Conservation (phyloP, 108 stramenopile genomes). For the Skeletonema menzelii region DNA sequence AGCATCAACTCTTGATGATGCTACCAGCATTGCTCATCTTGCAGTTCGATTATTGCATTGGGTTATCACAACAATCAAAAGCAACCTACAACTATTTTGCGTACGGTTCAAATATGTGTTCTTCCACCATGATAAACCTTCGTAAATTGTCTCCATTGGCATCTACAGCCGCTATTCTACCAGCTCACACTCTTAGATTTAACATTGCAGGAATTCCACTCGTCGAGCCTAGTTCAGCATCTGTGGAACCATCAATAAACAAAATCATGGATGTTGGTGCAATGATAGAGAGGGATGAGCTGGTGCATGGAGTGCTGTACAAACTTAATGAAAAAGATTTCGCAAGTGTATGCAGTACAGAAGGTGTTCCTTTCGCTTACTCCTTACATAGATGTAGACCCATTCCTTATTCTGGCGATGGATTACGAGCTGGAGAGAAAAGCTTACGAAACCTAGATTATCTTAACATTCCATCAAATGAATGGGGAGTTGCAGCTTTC, state of each 20-base stretch:
- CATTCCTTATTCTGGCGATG: slow-evolving; percentile 63
- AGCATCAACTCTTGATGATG: neutral
- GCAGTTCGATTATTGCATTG: neutral
- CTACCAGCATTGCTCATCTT: neutral
- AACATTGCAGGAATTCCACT: slow-evolving; percentile 46
- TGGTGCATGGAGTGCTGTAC: slow-evolving; percentile 78
- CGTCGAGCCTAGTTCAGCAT: slow-evolving; percentile 64
- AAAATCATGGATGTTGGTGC: neutral
- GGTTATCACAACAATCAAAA: slow-evolving; percentile 3
- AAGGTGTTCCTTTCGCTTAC: slow-evolving; percentile 80
- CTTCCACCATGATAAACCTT: slow-evolving; percentile 68
- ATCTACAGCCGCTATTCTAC: slow-evolving; percentile 67
- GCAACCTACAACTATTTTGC: slow-evolving; percentile 73
- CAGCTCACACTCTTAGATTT: slow-evolving; percentile 56
- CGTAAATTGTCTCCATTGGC: slow-evolving; percentile 49
- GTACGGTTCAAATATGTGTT: slow-evolving; percentile 70
- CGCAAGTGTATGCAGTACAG: slow-evolving; percentile 58
- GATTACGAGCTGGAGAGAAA: slow-evolving; percentile 31
- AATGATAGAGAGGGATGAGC: neutral
- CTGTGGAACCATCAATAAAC: slow-evolving; percentile 47
- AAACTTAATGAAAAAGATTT: slow-evolving; percentile 68
- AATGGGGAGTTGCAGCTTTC: slow-evolving; percentile 47
- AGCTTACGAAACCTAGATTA: slow-evolving; percentile 9
- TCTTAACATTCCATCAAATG: neutral
- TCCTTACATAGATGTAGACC: slow-evolving; percentile 59